Percentiles rank a stretch among this genome's conserved stretches.
Conservation (phyloP, 345 rosid genomes). For the Euphorbia peplus region DNA sequence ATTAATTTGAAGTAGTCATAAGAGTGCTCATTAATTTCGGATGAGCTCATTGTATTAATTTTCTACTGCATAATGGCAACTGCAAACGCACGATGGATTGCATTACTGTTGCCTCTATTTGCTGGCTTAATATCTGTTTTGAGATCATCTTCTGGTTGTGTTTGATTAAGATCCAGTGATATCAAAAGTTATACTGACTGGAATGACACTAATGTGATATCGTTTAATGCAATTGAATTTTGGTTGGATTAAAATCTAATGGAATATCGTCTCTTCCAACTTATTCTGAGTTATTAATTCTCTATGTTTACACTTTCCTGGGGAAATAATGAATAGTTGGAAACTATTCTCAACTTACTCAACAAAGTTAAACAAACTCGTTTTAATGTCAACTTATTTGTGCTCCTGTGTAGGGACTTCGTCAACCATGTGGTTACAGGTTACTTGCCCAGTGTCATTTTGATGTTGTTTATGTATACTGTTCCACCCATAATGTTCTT, state of each 20-base stretch:
- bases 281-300: background rate
- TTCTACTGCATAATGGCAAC: background rate
- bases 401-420: slow-evolving; percentile 40
- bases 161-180: background rate
- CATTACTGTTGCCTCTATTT: background rate
- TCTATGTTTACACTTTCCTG: background rate
- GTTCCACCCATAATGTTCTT: slow-evolving; percentile 94
- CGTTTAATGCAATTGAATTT: background rate
- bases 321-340: background rate
- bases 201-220: background rate
- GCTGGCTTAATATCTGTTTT: background rate
- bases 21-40: background rate
- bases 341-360: background rate
- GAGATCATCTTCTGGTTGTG: background rate
- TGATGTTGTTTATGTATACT: slow-evolving; percentile 56
- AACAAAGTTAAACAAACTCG: background rate
- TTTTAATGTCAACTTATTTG: slow-evolving; percentile 7
- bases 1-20: background rate
- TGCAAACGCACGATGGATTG: background rate
- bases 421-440: slow-evolving; percentile 71
- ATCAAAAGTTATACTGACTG: background rate
- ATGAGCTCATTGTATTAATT: background rate
- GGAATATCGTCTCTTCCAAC: background rate
- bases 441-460: slow-evolving; percentile 89
- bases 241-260: background rate